A percentile compares a stretch with the other conserved stretches of the same genome.
Conservation (phyloP, 345 rosid species). For the Ricinus communis region DNA sequence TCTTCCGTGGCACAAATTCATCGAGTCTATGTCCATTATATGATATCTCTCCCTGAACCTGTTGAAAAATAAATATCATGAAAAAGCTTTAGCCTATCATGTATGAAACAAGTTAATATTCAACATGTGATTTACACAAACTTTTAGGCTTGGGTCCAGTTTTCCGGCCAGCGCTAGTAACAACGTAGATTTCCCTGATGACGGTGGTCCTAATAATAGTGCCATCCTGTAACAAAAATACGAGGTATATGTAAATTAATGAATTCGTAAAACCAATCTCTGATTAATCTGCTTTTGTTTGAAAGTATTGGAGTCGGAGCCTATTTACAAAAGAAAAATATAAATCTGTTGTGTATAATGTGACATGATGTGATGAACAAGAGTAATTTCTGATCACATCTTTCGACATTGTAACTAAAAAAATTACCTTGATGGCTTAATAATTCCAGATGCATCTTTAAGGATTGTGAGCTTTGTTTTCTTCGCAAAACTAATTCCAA, state of each 20-base stretch:
- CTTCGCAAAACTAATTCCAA: slow-evolving; percentile 62
- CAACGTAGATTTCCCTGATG: slow-evolving; percentile 88
- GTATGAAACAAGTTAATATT: neutral
- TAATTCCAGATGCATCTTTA: slow-evolving; percentile 64
- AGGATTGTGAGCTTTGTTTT: slow-evolving; percentile 70
- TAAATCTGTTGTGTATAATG: too few relatives aligned
- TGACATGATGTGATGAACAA: too few relatives aligned
- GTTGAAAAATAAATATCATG: neutral
- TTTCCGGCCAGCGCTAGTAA: slow-evolving; percentile 77
- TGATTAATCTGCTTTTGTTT: too few relatives aligned
- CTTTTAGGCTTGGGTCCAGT: slow-evolving; percentile 65
- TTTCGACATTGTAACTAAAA: neutral
- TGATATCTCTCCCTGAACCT: slow-evolving; percentile 65
- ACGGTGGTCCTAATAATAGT: slow-evolving; percentile 80
- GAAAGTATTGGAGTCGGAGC: too few relatives aligned
- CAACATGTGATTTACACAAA: slow-evolving; percentile 12
- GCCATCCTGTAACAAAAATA: slow-evolving; percentile 50
- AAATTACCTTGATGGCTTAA: slow-evolving; percentile 70
- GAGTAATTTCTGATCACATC: too few relatives aligned
- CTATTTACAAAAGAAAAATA: too few relatives aligned
- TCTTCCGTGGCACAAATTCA: slow-evolving; percentile 79
- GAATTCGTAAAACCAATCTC: neutral
- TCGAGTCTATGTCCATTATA: slow-evolving; percentile 67
- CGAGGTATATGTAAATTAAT: neutral
- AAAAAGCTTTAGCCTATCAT: neutral